These are phyloP conservation scores for Malassezia equina DNA, from an alignment of 1,284 basidiomycete genomes.

Conservation along the genomic window DNA sequence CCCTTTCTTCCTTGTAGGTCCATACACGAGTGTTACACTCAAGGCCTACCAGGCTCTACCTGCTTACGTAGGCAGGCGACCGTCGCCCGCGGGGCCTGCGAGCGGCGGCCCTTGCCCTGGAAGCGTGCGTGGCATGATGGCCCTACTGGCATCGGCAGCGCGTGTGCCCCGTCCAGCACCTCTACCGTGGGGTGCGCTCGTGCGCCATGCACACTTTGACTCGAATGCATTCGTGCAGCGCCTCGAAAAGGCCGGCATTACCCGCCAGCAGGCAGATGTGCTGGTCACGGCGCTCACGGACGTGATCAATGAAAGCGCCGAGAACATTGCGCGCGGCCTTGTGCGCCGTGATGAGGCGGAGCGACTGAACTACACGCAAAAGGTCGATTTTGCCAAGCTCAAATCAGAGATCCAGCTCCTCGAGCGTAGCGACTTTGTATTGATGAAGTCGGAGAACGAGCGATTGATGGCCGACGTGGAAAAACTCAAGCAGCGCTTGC, in stretches of 20 bases:
- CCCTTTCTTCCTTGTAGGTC: background rate
- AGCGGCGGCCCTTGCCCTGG: background rate
- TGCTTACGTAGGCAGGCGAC: background rate
- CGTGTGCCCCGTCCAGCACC: background rate
- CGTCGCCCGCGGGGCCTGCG: background rate
- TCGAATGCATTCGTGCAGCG: constrained; percentile 42
- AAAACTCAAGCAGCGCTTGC: constrained; percentile 83
- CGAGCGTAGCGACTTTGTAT: constrained; percentile 92
- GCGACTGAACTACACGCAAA: constrained; percentile 42
- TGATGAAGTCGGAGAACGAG: constrained; percentile 92
- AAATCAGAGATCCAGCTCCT: constrained; percentile 92
- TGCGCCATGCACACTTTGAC: constrained; percentile 31
- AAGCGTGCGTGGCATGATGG: background rate
- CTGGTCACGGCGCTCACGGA: constrained; percentile 40
- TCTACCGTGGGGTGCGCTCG: background rate
- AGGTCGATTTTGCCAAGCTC: constrained; percentile 87
- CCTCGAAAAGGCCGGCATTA: constrained; percentile 41
- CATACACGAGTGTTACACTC: background rate
- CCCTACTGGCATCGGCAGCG: background rate
- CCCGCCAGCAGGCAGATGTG: constrained; percentile 39
- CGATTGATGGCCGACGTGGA: constrained; percentile 82
- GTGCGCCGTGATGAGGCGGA: constrained; percentile 44
- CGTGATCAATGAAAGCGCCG: constrained; percentile 43
- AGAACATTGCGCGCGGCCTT: constrained; percentile 36
- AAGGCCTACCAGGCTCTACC: background rate